A percentile compares a stretch with the other conserved stretches of the same genome.
Conservation (phyloP, 768 basidiomycete species). For the Gautieria morchelliformis region DNA sequence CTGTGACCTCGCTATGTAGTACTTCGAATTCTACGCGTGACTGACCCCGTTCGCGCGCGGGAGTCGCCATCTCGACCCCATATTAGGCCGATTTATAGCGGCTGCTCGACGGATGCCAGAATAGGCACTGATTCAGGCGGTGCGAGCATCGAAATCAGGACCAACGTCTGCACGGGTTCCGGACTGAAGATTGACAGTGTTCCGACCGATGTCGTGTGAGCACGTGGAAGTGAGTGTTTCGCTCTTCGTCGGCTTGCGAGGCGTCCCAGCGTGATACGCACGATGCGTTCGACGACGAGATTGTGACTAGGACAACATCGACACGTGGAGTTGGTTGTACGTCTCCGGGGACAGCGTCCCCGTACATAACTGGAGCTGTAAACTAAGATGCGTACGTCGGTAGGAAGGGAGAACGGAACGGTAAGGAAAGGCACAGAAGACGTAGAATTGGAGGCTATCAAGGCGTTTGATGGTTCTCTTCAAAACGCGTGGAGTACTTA, state of each 20-base stretch:
- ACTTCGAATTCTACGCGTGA: conserved; percentile 50
- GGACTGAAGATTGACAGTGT: conserved; percentile 72
- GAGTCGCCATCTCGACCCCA: not conserved
- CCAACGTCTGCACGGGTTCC: conserved; percentile 70
- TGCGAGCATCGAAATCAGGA: conserved; percentile 44
- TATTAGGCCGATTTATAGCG: not conserved
- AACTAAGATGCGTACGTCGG: no score
- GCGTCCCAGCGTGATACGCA: no score
- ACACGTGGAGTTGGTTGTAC: no score
- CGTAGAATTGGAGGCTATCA: no score
- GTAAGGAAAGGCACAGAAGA: no score
- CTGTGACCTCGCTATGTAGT: conserved; percentile 36
- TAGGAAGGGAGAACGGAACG: no score
- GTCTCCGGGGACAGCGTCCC: no score
- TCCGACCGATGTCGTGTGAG: conserved; percentile 78
- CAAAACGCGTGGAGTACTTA: not conserved
- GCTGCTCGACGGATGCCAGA: conserved; percentile 18
- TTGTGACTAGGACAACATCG: conserved; percentile 77
- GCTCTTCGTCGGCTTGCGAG: not conserved
- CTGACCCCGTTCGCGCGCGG: conserved; percentile 25
- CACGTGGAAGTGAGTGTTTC: conserved; percentile 38
- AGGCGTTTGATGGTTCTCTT: not conserved
- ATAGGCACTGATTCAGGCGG: conserved; percentile 49
- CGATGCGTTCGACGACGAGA: conserved; percentile 42
- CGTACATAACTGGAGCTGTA: no score